phyloP scores from a whole-genome alignment of 306 rosid genomes.

The Morella rubra region DNA sequence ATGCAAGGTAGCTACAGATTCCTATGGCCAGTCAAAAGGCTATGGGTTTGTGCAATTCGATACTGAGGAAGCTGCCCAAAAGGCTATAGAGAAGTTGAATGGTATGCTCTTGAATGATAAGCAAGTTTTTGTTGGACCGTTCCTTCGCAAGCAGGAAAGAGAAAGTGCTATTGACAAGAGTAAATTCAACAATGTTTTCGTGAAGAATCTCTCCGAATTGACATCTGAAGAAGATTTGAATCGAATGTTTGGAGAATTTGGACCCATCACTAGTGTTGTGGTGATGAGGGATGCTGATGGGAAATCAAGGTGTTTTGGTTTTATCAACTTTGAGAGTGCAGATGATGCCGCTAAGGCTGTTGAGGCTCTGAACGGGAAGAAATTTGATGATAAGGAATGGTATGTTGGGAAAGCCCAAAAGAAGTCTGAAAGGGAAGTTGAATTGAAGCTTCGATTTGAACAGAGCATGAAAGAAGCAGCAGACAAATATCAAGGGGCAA shows the following conservation, averaged over 20 bases:
- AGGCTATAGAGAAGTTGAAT: constrained; percentile 84
- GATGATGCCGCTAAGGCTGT: constrained; percentile 84
- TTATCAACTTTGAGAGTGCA: constrained; percentile 84
- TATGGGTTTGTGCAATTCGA: constrained; percentile 98
- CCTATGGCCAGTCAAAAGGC: constrained; percentile 90
- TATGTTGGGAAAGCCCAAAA: constrained; percentile 93
- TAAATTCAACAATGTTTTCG: constrained; percentile 81
- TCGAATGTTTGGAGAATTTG: constrained; percentile 68
- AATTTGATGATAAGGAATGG: constrained; percentile 81
- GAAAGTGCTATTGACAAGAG: constrained; percentile 54
- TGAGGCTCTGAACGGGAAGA: constrained; percentile 77
- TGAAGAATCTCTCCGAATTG: constrained; percentile 77
- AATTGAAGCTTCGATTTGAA: constrained; percentile 71
- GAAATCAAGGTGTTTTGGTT: constrained; percentile 93
- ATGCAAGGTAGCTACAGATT: constrained; percentile 90
- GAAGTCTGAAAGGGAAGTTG: constrained; percentile 89
- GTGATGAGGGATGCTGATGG: constrained; percentile 97
- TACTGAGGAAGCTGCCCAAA: constrained; percentile 83
- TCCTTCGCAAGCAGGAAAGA: constrained; percentile 97
- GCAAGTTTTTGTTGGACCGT: constrained; percentile 96
- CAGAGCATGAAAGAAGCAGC: constrained; percentile 90
- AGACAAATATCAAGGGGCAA: constrained; percentile 90
- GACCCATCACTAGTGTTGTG: constrained; percentile 76
- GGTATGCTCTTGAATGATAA: constrained; percentile 97
- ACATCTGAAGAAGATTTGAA: constrained; percentile 84